Evolutionary conservation across 495 filamentous ascomycete species (phyloP).

Genomic region (Talaromyces wortmannii): DNA sequence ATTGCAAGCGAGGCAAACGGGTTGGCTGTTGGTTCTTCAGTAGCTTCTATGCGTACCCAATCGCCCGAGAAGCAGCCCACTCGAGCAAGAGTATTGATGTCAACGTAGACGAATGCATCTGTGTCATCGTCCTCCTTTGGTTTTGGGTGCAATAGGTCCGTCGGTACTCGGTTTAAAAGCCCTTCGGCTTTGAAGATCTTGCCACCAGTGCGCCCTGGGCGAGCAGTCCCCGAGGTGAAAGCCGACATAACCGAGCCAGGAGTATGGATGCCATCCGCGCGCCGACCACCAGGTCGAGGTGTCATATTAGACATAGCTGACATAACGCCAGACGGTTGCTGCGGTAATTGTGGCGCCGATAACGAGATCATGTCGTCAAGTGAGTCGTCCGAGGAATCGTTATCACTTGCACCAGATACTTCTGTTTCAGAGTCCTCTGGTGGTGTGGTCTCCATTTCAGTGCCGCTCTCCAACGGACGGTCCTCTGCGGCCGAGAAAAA

Average conservation of each 20-base stretch:
- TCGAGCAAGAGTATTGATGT: constrained; percentile 74
- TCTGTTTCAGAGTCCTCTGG: constrained; percentile 49
- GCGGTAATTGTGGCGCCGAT: constrained; percentile 66
- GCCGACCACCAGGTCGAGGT: constrained; percentile 57
- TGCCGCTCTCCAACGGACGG: constrained; percentile 47
- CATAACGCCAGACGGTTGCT: constrained; percentile 58
- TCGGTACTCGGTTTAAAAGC: constrained; percentile 62
- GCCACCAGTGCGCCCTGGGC: constrained; percentile 51
- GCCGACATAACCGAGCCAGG: constrained; percentile 81
- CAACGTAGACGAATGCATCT: constrained; percentile 83
- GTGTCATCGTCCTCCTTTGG: constrained; percentile 78
- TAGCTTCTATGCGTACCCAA: constrained; percentile 82
- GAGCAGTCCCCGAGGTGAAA: constrained; percentile 73
- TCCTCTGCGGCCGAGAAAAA: constrained; percentile 87
- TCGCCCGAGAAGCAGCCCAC: constrained; percentile 95
- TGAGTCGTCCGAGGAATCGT: constrained; percentile 69
- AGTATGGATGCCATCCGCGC: constrained; percentile 60
- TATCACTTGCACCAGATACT: constrained; percentile 42
- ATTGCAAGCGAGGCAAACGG: constrained; percentile 45
- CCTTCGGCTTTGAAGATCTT: constrained; percentile 75
- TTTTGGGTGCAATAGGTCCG: constrained; percentile 76
- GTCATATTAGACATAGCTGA: constrained; percentile 68
- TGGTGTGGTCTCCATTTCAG: constrained; percentile 49
- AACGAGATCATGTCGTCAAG: constrained; percentile 81
- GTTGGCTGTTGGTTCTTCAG: constrained; percentile 56